phyloP scores from a whole-genome alignment of 2,329 filamentous ascomycete species.

The Claviceps digitariae region DNA sequence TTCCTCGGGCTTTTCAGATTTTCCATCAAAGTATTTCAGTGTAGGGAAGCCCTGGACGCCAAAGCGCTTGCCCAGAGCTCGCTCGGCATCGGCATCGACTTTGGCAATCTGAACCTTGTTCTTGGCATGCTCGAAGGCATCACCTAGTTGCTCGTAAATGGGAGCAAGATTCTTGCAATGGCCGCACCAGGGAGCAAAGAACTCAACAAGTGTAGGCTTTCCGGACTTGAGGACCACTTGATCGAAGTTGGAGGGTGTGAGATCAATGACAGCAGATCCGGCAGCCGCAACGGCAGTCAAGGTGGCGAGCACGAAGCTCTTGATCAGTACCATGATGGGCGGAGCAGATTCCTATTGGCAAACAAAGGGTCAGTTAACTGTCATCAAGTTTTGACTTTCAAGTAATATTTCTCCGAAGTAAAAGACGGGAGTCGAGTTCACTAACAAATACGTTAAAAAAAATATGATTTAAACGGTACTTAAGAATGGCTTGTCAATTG shows the following conservation, averaged over 20 bases:
- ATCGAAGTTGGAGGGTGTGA: constrained; percentile 87
- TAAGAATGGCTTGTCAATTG: neutral
- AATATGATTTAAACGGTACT: neutral
- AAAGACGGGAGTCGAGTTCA: neutral
- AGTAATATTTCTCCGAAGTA: neutral
- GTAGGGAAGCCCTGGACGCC: constrained; percentile 93
- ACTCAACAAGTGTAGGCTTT: constrained; percentile 93
- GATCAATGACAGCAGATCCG: constrained; percentile 76
- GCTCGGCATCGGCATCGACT: constrained; percentile 88
- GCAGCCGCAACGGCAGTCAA: constrained; percentile 45
- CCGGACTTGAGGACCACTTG: constrained; percentile 75
- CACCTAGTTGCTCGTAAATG: constrained; percentile 80
- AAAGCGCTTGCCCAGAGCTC: constrained; percentile 69
- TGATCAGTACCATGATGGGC: constrained; percentile 40
- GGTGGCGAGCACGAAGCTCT: constrained; percentile 45
- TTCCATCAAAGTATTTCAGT: constrained; percentile 94
- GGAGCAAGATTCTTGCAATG: constrained; percentile 98
- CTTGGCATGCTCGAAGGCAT: constrained; percentile 56
- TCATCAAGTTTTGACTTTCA: neutral
- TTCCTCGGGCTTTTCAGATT: constrained; percentile 70
- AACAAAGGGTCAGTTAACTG: neutral
- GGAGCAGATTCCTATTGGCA: constrained; percentile 1
- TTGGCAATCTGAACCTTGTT: constrained; percentile 78
- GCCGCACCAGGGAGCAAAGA: constrained; percentile 97
- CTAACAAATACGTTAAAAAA: neutral